Percentiles rank a stretch among this genome's conserved stretches.
phyloP scores from a whole-genome alignment of 2,329 filamentous ascomycete genomes.

The Truncatella angustata region DNA sequence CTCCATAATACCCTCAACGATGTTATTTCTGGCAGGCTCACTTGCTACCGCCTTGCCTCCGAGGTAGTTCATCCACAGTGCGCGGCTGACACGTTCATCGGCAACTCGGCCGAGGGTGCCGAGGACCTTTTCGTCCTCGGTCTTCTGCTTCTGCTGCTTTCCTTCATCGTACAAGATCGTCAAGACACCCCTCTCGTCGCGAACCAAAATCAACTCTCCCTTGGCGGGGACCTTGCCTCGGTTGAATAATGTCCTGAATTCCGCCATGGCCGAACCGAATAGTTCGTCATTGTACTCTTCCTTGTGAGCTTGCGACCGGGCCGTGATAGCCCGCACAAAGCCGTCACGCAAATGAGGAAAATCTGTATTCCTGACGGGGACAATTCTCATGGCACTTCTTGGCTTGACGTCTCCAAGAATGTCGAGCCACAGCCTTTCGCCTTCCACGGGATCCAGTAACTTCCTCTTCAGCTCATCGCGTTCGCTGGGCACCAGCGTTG shows the following conservation, averaged over 20 bases:
- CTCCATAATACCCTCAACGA: slow-evolving; percentile 84
- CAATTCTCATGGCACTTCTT: slow-evolving; percentile 77
- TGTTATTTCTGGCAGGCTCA: slow-evolving; percentile 73
- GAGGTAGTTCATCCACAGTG: slow-evolving; percentile 89
- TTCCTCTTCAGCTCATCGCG: slow-evolving; percentile 68
- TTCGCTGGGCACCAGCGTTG: slow-evolving; percentile 78
- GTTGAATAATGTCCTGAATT: slow-evolving; percentile 81
- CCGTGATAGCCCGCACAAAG: slow-evolving; percentile 82
- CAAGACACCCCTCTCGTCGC: slow-evolving; percentile 64
- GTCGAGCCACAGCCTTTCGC: slow-evolving; percentile 72
- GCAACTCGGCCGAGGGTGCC: slow-evolving; percentile 65
- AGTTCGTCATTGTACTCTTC: slow-evolving; percentile 63
- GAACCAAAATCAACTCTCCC: slow-evolving; percentile 70
- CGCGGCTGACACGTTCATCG: slow-evolving; percentile 77
- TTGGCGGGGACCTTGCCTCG: slow-evolving; percentile 78
- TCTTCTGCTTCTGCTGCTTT: slow-evolving; percentile 29
- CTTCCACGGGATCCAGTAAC: slow-evolving; percentile 67
- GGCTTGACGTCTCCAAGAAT: slow-evolving; percentile 66
- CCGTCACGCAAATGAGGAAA: slow-evolving; percentile 91
- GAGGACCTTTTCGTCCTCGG: slow-evolving; percentile 56
- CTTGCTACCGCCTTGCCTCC: slow-evolving; percentile 84
- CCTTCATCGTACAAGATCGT: slow-evolving; percentile 65
- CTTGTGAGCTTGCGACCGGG: slow-evolving; percentile 60
- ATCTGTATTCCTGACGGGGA: slow-evolving; percentile 90
- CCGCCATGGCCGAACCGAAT: slow-evolving; percentile 72